Evolutionary conservation across 805 yeast genomes (phyloP), one percentile per base, ranked within the genome.

Genomic region (Saccharomycopsis fodiens): DNA sequence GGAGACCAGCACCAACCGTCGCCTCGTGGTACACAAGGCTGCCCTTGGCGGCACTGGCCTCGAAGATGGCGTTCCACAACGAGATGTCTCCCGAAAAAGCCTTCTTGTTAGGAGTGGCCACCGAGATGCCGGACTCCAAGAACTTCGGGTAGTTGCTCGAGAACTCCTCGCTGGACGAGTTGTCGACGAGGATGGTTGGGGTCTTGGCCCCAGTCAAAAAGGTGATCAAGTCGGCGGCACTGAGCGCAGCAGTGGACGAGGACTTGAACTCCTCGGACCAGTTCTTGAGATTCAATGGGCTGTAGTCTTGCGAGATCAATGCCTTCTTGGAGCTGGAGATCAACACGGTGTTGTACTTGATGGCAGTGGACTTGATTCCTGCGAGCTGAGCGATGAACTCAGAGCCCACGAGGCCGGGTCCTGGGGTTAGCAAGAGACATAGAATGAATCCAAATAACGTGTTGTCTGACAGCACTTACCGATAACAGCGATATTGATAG

Each of bases 61-160:
- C 59, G 57, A 85, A 85, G 45, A 93, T 78, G 42, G 74, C 72
- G 46, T 85, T 75, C 97, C 97, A 93, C 10, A 80, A 66, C 20
- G 68, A 63, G 51, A 84, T 65, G 46, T 78, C 82, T 36, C 88
- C 73, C 7, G 97, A 88, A 60, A 93, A 93, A 0, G 95, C 99
- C 73, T 93, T 93, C 67, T 93, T 93, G 74, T 93, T 93, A 55
- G 99, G 99, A 38, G 99, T 93, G 16, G 97, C 98, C 57, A 93
- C 78, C 38, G 96, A 87, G 54, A 93, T 79, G 32, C 96, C 95
- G 49, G 71, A 75, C 54, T 73, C 63, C 51, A 91, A 70, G 57
- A 93, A 79, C 34, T 69, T 63, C 38, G 95, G 85, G 65, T 93
- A 93, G 44, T 76, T 74, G 37, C 74, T 72, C 39, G 97, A 95